A percentile compares a stretch with the other conserved stretches of the same genome.
Evolutionary conservation across 169 alveolate species (phyloP).

Genomic region (Pseudocohnilembus persalinus): DNA sequence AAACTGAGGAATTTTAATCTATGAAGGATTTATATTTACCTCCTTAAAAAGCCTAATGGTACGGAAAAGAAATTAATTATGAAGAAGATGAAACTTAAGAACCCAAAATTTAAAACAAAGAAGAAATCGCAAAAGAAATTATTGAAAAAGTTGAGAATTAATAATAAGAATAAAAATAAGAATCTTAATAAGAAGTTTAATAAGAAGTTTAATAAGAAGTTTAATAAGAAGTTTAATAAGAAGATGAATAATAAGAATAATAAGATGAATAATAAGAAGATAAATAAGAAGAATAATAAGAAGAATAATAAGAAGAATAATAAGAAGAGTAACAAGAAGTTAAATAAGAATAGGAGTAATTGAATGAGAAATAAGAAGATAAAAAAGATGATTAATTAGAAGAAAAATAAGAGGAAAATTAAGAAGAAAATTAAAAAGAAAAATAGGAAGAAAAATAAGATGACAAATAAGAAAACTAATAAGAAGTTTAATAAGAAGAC

Average conservation of each 20-base stretch:
- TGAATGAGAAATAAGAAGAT: background rate
- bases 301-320: background rate
- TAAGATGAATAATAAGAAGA: background rate
- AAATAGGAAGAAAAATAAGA: no score
- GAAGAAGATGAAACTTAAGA: background rate
- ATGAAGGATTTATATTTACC: background rate
- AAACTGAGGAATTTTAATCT: background rate
- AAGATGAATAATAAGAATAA: background rate
- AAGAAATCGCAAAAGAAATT: no score
- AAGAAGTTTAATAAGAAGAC: background rate
- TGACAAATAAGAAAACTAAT: background rate
- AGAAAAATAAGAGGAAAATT: background rate
- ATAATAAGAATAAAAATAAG: no score
- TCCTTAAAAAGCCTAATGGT: background rate
- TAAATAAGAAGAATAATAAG: background rate
- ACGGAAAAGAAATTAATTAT: background rate
- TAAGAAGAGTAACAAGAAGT: background rate
- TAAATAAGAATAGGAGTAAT: background rate
- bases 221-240: no score
- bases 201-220: no score
- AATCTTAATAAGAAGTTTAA: no score
- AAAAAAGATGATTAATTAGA: background rate
- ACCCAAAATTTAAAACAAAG: no score
- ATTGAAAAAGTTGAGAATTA: no score
- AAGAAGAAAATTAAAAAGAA: background rate